phyloP scores from a whole-genome alignment of 2,329 filamentous ascomycete species.

The Lachnellula subtilissima region DNA sequence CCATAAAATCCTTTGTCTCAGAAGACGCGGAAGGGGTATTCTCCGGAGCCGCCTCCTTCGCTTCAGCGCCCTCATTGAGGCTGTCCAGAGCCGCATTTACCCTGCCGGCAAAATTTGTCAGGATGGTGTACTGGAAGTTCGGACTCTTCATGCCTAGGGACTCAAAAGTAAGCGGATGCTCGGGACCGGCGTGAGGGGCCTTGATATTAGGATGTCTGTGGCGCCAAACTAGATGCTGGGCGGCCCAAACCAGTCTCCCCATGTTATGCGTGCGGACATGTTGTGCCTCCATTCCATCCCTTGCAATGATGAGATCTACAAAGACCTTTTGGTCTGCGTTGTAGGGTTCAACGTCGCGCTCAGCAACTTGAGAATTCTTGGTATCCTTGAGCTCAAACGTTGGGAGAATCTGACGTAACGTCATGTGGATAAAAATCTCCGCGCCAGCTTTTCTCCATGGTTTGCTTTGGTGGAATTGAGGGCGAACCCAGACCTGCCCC shows the following conservation, averaged over 20 bases:
- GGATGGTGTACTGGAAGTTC: neutral
- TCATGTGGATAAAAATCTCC: too few relatives aligned
- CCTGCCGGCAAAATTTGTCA: neutral
- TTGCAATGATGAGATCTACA: neutral
- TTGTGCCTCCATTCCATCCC: neutral
- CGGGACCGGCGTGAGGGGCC: neutral
- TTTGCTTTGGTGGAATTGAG: too few relatives aligned
- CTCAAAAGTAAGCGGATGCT: neutral
- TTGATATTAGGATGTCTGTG: too few relatives aligned
- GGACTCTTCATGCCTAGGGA: neutral
- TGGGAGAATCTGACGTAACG: neutral
- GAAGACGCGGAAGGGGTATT: too few relatives aligned
- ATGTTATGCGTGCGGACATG: neutral
- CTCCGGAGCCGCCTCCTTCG: too few relatives aligned
- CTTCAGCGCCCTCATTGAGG: neutral
- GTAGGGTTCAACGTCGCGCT: neutral
- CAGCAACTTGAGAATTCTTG: neutral
- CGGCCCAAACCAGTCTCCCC: too few relatives aligned
- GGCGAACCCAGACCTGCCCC: too few relatives aligned
- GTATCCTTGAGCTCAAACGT: neutral
- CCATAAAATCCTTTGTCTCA: too few relatives aligned
- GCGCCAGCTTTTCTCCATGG: too few relatives aligned
- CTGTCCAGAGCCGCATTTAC: neutral
- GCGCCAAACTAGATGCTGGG: too few relatives aligned
- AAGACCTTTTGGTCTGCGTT: neutral